Conservation (phyloP, 805 yeast species). For the Kockiozyma suomiensis region DNA sequence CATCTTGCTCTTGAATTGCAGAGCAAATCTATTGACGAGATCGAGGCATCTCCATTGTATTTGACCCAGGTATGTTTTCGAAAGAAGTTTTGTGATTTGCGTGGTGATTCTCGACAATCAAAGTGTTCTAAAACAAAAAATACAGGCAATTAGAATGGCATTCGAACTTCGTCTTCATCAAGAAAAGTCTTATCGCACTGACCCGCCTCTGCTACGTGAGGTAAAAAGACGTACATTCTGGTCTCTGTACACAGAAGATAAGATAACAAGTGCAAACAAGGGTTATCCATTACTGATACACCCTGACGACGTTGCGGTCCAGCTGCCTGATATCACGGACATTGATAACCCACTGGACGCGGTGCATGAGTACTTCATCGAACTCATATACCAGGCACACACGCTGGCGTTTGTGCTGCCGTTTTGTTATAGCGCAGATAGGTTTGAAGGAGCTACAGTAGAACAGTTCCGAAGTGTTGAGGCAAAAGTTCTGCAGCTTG, state of each 20-base stretch:
- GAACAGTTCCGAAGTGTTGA: slow-evolving; percentile 10
- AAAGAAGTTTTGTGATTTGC: no score
- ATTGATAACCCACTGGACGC: slow-evolving; percentile 8
- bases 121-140: neutral
- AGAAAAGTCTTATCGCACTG: slow-evolving; percentile 12
- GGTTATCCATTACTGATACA: slow-evolving; percentile 20
- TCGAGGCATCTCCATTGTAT: slow-evolving; percentile 16
- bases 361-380: slow-evolving; percentile 17
- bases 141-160: slow-evolving; percentile 16
- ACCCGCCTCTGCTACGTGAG: slow-evolving; percentile 14
- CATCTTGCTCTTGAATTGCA: slow-evolving; percentile 17
- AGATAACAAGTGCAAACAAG: slow-evolving; percentile 12
- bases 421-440: slow-evolving; percentile 10
- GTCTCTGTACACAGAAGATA: slow-evolving; percentile 18
- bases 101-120: no score
- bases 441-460: slow-evolving; percentile 11
- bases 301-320: slow-evolving; percentile 13
- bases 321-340: slow-evolving; percentile 14
- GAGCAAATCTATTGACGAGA: slow-evolving; percentile 9
- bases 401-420: slow-evolving; percentile 16
- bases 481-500: slow-evolving; percentile 4
- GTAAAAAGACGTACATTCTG: slow-evolving; percentile 24
- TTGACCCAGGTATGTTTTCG: slow-evolving; percentile 17
- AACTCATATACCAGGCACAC: slow-evolving; percentile 15
- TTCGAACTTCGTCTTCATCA: slow-evolving; percentile 19